Percentiles rank a stretch among this genome's conserved stretches.
phyloP scores from a whole-genome alignment of 257 asterid genomes.

The Przewalskia tangutica region DNA sequence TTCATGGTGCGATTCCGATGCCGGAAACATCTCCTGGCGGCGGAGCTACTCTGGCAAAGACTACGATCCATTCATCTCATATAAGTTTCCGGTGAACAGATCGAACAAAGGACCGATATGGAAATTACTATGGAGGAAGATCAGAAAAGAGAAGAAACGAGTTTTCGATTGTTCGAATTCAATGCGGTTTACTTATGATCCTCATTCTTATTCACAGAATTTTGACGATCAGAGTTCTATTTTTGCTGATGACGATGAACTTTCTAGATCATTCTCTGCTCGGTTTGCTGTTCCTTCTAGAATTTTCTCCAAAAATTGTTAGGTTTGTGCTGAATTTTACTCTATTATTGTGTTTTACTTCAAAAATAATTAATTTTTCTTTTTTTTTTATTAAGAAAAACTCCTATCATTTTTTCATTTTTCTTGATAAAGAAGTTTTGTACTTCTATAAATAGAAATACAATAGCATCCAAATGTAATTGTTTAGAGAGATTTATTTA shows the following conservation, averaged over 20 bases:
- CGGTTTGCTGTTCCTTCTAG: constrained; percentile 68
- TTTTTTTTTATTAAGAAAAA: no score
- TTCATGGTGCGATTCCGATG: background rate
- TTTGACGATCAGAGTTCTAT: constrained; percentile 47
- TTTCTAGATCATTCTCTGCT: constrained; percentile 68
- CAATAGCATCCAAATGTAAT: no score
- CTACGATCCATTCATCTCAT: background rate
- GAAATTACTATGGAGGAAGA: constrained; percentile 65
- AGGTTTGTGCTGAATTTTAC: no score
- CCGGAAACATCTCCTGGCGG: background rate
- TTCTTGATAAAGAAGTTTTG: no score
- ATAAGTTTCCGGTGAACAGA: constrained; percentile 8
- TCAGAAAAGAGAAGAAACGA: constrained; percentile 50
- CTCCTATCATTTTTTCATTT: no score
- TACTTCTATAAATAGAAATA: no score
- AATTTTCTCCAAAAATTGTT: constrained; percentile 15
- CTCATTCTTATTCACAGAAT: constrained; percentile 58
- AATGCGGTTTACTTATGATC: constrained; percentile 61
- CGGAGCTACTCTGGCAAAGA: background rate
- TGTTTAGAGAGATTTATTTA: no score
- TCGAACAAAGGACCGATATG: constrained; percentile 36
- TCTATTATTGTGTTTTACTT: no score
- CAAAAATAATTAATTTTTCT: no score
- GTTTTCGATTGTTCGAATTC: constrained; percentile 28
- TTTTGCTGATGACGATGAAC: constrained; percentile 38